Conservation (phyloP, 1,139 yeast species). For the Geotrichum candidum region DNA sequence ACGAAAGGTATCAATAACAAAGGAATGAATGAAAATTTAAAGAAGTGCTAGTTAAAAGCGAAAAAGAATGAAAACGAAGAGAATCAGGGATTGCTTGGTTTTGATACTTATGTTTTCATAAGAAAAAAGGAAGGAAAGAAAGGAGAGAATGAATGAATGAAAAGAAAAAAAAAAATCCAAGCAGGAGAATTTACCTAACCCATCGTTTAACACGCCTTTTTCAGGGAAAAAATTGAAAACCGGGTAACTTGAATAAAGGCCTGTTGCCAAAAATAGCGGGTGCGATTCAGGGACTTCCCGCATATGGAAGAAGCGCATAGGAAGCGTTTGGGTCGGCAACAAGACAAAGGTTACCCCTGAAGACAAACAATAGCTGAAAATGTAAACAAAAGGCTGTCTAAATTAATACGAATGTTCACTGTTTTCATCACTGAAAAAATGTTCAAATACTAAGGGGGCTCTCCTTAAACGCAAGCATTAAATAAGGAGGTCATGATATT, state of each 20-base stretch:
- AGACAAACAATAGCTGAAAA: not conserved
- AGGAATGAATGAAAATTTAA: not conserved
- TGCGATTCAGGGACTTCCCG: not conserved
- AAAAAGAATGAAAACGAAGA: not conserved
- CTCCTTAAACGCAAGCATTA: no score
- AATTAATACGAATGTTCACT: no score
- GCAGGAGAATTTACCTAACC: not conserved
- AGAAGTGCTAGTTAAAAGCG: not conserved
- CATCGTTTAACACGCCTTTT: not conserved
- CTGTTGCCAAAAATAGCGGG: not conserved
- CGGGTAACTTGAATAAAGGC: not conserved
- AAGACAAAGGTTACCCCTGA: no score
- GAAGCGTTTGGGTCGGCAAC: no score
- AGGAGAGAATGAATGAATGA: not conserved
- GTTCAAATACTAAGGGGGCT: no score
- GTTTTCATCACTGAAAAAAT: no score
- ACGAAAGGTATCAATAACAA: not conserved
- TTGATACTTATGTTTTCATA: not conserved
- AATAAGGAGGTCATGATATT: no score
- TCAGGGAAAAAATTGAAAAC: not conserved
- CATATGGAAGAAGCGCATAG: not conserved
- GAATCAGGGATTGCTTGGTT: not conserved
- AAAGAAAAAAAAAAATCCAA: not conserved
- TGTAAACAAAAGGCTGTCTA: no score
- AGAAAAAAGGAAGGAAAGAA: not conserved